A percentile compares a stretch with the other conserved stretches of the same genome.
These are phyloP conservation scores for Neotropicomus parvogracilis DNA, from an alignment of 1,284 basidiomycete genomes.

Conservation along the genomic window DNA sequence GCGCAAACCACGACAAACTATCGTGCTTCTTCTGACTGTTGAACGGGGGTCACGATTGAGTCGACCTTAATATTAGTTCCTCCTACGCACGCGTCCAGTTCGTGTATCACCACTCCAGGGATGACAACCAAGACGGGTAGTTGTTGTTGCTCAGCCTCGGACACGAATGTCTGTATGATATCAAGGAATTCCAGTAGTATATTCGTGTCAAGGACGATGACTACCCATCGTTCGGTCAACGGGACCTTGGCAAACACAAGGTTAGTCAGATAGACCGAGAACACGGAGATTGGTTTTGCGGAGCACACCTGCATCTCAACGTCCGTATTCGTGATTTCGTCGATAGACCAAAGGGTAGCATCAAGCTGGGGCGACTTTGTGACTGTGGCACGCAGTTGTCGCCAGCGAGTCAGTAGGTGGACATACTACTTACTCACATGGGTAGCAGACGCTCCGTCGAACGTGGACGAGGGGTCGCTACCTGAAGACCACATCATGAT, in stretches of 20 bases:
- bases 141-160: slow-evolving; percentile 49
- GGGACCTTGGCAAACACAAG: slow-evolving; percentile 33
- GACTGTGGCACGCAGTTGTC: slow-evolving; percentile 5
- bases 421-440: slow-evolving; percentile 11
- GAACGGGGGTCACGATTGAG: slow-evolving; percentile 5
- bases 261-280: background rate
- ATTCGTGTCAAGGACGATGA: slow-evolving; percentile 70
- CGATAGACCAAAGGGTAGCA: slow-evolving; percentile 47
- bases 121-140: slow-evolving; percentile 58
- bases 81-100: slow-evolving; percentile 61
- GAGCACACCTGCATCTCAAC: slow-evolving; percentile 61
- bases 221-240: slow-evolving; percentile 38
- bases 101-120: slow-evolving; percentile 66
- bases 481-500: slow-evolving; percentile 6
- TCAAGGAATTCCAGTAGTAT: slow-evolving; percentile 64
- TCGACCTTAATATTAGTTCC: slow-evolving; percentile 1
- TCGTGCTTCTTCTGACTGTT: slow-evolving; percentile 61
- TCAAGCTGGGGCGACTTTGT: slow-evolving; percentile 17
- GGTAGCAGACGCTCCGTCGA: background rate
- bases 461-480: background rate
- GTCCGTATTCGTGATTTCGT: slow-evolving; percentile 55
- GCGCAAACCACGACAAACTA: slow-evolving; percentile 61
- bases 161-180: slow-evolving; percentile 58
- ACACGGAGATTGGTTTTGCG: background rate
- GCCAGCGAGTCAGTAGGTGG: background rate